phyloP scores from a whole-genome alignment of 148 eudicot species.

The Suaeda aralocaspica region DNA sequence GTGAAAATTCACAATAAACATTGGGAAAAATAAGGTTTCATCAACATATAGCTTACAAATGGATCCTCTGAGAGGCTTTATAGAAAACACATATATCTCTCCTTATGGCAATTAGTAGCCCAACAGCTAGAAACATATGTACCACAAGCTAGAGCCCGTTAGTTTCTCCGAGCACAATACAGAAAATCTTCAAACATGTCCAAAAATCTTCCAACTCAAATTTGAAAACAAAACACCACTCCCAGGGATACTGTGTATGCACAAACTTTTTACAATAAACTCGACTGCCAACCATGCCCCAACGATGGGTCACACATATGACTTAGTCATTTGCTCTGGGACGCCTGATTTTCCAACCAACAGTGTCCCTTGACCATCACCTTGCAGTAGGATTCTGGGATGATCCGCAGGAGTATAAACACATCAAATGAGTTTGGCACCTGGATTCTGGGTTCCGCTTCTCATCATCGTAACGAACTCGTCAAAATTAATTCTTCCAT shows the following conservation, averaged over 20 bases:
- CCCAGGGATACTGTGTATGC: conserved; percentile 24
- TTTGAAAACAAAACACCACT: conserved; percentile 11
- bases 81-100: not conserved
- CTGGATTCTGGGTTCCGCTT: conserved; percentile 53
- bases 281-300: conserved; percentile 15
- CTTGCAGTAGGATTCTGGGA: not conserved
- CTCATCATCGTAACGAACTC: conserved; percentile 91
- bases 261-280: conserved; percentile 31
- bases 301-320: not conserved
- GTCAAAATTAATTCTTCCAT: conserved; percentile 79
- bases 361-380: conserved; percentile 8
- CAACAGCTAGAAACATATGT: conserved; percentile 1
- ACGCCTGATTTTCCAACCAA: not conserved
- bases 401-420: not conserved
- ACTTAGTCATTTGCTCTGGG: conserved; percentile 10
- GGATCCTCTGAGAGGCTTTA: not conserved
- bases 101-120: not conserved
- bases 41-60: conserved; percentile 1
- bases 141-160: conserved; percentile 15
- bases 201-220: conserved; percentile 21
- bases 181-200: not conserved
- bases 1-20: not conserved
- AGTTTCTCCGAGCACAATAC: conserved; percentile 5
- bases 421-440: conserved; percentile 17
- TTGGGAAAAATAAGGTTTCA: not conserved